Evolutionary conservation across 495 filamentous ascomycete genomes (phyloP), one percentile per base, ranked within the genome.

Genomic region (Xylaria bambusicola): DNA sequence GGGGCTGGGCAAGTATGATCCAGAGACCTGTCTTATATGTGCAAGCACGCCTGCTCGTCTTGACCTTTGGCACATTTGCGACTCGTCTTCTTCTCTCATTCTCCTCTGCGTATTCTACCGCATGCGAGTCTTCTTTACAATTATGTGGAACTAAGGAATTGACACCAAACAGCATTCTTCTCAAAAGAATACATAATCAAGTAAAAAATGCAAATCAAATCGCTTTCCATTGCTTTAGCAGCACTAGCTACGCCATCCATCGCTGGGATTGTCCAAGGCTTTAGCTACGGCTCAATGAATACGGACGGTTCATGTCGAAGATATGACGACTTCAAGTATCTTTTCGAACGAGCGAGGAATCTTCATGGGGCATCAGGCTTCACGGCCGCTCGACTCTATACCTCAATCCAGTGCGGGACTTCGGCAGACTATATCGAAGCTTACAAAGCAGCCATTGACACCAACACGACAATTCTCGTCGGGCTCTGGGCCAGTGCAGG

Each of bases 401-500:
- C 74, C n/a, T 70, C 66, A 35, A 67, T 70, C 45, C 69, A 75
- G 65, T 69, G 78, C 44, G 65, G 62, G 1, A 63, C 59, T 15
- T 46, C 82, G 51, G 82, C 82, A 65, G 73, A 72, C 38, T 77
- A 77, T 51, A 80, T 86, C 62, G 70, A 72, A 24, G 83, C 83
- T 58, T 89, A 90, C 63, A 86, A 84, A 54, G 87, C 83, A 35
- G 90, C 89, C 62, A 86, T 92, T 66, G 79, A 79, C 55, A 77
- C 83, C 56, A 70, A 86, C 44, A 88, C 84, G 0, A 72, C 77
- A 5, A 79, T 91, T 1, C 78, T 91, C 3, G 83, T 90, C 13
- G 87, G 87, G 62, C 69, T 91, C 33, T 91, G 87, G 88, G 80
- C 81, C 18, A 89, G 86, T 7, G 84, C 80, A 33, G 86, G 83